Evolutionary conservation across 2,329 filamentous ascomycete genomes (phyloP), one percentile per base, ranked within the genome.

Genomic region (Fusarium begoniae): DNA sequence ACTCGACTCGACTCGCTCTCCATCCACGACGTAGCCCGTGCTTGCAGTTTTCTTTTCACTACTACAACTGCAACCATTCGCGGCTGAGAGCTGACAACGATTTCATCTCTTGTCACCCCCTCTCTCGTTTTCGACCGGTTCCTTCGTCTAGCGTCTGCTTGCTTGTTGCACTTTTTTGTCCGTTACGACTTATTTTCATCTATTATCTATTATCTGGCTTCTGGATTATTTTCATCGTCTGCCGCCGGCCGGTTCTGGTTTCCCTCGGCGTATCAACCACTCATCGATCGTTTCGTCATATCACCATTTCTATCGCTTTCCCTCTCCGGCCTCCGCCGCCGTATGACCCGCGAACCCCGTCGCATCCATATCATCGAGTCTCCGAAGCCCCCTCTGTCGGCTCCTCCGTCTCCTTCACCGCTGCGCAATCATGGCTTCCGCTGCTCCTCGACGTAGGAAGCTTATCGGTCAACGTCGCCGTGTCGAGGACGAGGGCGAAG

Each of bases 401-500:
- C 75, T 75, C 72, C 75, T 77, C 69, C 69, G 72, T 78, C 77
- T 72, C 77, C 75, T 76, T 74, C 59, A 73, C 74, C 74, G 69
- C 67, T 70, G 70, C 72, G 74, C 72, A 78, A 78, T 53, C 74
- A 83, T 82, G 81, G 79, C 82, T 66, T 70, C 67, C 80, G 82
- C 70, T 75, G 79, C 74, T 68, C 81, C 87, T 79, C 88, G 89
- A 80, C 89, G 90, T 82, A 91, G 88, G 84, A 91, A 90, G 83
- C 82, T 90, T 77, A 88, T 92, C 82, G 90, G 90, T 80, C 90
- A 90, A 77, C 89, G 91, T 79, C 90, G 92, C 81, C 89, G 91
- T 77, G 87, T 90, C 75, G 90, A 91, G 82, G 91, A 93, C 78
- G 91, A 93, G 80, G 91, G 88, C 76, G 92, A 93, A 77, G 92